Percentiles rank a stretch among this genome's conserved stretches.
These are phyloP conservation scores for Plasmodium falciparum DNA, from an alignment of 169 alveolate genomes.

Conservation along the genomic window DNA sequence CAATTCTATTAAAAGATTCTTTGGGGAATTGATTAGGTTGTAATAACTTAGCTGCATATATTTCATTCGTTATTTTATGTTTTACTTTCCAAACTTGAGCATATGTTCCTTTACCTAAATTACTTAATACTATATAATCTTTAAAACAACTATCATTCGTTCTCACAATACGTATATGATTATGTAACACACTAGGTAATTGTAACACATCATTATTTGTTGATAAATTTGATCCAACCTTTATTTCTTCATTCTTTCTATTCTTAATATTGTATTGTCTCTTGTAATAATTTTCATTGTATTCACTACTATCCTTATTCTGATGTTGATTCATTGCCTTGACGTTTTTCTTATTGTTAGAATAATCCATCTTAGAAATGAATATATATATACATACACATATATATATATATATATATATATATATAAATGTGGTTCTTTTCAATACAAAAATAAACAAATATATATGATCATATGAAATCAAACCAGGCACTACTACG, in stretches of 20 bases:
- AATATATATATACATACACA: background rate
- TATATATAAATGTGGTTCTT: background rate
- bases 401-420: conserved; percentile 8
- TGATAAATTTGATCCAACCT: conserved; percentile 48
- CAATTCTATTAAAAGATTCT: conserved; percentile 84
- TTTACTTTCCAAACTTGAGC: conserved; percentile 88
- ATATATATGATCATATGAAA: no score
- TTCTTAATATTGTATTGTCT: conserved; percentile 8
- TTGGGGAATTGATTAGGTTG: conserved; percentile 86
- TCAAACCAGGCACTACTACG: no score
- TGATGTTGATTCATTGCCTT: conserved; percentile 18
- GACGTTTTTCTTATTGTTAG: conserved; percentile 17
- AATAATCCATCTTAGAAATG: conserved; percentile 44
- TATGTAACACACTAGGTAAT: conserved; percentile 54
- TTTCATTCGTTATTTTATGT: conserved; percentile 81
- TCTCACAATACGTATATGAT: conserved; percentile 52
- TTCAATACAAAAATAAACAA: no score
- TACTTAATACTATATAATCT: conserved; percentile 61
- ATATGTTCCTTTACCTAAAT: conserved; percentile 87
- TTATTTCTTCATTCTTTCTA: conserved; percentile 60
- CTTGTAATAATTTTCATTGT: conserved; percentile 27
- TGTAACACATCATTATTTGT: conserved; percentile 53
- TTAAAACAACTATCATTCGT: conserved; percentile 72
- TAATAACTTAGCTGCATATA: conserved; percentile 86
- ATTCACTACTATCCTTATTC: conserved; percentile 20